phyloP scores from a whole-genome alignment of 2,329 filamentous ascomycete genomes.

The Colletotrichum spaethianum region DNA sequence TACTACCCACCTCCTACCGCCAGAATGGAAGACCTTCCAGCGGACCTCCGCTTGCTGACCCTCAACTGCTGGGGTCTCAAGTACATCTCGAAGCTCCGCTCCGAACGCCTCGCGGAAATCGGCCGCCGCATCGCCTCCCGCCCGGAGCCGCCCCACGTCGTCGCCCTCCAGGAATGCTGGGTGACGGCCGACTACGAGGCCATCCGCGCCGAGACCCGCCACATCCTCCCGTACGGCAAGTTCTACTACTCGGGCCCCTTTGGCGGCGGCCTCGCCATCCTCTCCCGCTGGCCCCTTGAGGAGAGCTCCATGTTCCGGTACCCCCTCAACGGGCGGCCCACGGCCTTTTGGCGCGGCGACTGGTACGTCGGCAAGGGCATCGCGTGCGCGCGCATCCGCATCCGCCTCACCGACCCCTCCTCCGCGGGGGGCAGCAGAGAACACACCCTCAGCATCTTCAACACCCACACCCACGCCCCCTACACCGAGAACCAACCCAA shows the following conservation, averaged over 20 bases:
- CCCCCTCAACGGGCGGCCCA: slow-evolving; percentile 92
- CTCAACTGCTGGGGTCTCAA: slow-evolving; percentile 99
- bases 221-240: slow-evolving; percentile 89
- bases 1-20: not conserved
- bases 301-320: slow-evolving; percentile 90
- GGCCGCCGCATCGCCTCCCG: slow-evolving; percentile 81
- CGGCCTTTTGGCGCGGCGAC: slow-evolving; percentile 93
- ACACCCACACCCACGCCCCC: slow-evolving; percentile 86
- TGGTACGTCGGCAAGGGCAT: slow-evolving; percentile 98
- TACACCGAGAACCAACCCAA: slow-evolving; percentile 81
- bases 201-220: slow-evolving; percentile 80
- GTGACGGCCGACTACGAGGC: slow-evolving; percentile 85
- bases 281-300: slow-evolving; percentile 93
- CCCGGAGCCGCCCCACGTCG: slow-evolving; percentile 82
- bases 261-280: slow-evolving; percentile 88
- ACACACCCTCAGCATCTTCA: slow-evolving; percentile 89
- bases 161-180: slow-evolving; percentile 97
- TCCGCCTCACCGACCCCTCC: slow-evolving; percentile 5
- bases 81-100: slow-evolving; percentile 83
- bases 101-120: slow-evolving; percentile 86
- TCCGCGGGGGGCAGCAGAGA: slow-evolving; percentile 52
- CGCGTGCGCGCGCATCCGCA: slow-evolving; percentile 81
- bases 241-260: slow-evolving; percentile 94
- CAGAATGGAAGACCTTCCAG: slow-evolving; percentile 56
- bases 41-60: slow-evolving; percentile 83